Percentiles rank a stretch among this genome's conserved stretches.
Conservation (phyloP, 2,329 filamentous ascomycete species). For the Exophiala mesophila region DNA sequence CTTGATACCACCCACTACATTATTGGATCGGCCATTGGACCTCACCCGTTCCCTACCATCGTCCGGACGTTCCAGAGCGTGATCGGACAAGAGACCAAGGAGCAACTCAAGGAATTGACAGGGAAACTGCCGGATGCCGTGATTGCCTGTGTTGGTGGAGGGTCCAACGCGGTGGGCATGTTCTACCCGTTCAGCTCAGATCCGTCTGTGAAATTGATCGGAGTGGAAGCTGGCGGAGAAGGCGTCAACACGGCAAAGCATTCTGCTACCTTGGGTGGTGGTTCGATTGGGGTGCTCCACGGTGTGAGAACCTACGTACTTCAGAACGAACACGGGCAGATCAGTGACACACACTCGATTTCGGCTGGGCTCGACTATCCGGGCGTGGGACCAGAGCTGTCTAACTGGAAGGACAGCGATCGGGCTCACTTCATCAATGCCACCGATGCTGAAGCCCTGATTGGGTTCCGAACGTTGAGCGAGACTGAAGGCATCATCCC, state of each 20-base stretch:
- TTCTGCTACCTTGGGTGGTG: constrained; percentile 79
- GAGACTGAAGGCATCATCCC: constrained; percentile 96
- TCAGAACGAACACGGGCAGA: constrained; percentile 88
- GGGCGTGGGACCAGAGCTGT: constrained; percentile 88
- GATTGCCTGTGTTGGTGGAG: constrained; percentile 92
- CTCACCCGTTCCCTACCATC: constrained; percentile 96
- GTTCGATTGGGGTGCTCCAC: constrained; percentile 87
- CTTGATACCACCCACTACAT: constrained; percentile 97
- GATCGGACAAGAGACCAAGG: constrained; percentile 90
- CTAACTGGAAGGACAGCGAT: constrained; percentile 84
- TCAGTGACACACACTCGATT: constrained; percentile 90
- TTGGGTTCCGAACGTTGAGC: constrained; percentile 76
- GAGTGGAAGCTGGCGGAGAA: constrained; percentile 92
- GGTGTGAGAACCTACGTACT: constrained; percentile 94
- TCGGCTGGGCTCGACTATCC: constrained; percentile 97
- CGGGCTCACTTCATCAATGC: constrained; percentile 86
- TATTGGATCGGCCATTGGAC: constrained; percentile 93
- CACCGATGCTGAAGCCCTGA: constrained; percentile 84
- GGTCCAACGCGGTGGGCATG: constrained; percentile 94
- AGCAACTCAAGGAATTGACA: constrained; percentile 77
- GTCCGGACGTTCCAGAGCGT: constrained; percentile 96
- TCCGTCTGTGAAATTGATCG: constrained; percentile 75
- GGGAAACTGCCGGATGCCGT: constrained; percentile 93
- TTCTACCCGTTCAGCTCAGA: constrained; percentile 95
- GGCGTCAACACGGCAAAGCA: constrained; percentile 81